Evolutionary conservation across 305 asterid genomes (phyloP).

Genomic region (Withania somnifera): DNA sequence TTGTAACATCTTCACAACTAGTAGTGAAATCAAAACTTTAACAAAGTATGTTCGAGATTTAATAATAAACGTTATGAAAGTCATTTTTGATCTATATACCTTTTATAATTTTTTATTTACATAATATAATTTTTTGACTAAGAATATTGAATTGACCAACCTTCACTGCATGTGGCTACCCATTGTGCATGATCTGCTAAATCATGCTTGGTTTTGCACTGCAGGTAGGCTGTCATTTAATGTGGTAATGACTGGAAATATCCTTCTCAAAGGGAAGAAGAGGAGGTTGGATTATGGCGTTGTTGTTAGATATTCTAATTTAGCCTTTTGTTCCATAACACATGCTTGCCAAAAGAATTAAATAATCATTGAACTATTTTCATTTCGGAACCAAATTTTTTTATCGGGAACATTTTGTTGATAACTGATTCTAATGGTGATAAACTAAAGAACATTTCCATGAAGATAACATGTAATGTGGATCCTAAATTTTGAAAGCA

Average conservation of each 20-base stretch:
- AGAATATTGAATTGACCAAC: too few species aligned
- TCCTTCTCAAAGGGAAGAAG: constrained; percentile 69
- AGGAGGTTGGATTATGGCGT: constrained; percentile 49
- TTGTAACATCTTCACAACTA: too few species aligned
- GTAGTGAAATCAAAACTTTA: too few species aligned
- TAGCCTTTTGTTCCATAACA: neutral
- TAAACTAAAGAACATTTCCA: neutral
- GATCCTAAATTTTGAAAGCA: too few species aligned
- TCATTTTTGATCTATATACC: too few species aligned
- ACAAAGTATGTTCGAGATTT: too few species aligned
- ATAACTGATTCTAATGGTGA: neutral
- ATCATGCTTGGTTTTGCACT: neutral
- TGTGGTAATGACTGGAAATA: constrained; percentile 62
- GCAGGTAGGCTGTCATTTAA: constrained; percentile 78
- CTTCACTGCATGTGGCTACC: too few species aligned
- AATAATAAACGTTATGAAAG: too few species aligned
- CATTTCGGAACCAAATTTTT: neutral
- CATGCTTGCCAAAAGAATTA: neutral
- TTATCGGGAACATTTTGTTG: neutral
- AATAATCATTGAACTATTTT: too few species aligned
- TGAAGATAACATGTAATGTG: too few species aligned
- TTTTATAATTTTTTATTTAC: too few species aligned
- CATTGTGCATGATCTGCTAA: neutral
- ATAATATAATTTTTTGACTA: too few species aligned
- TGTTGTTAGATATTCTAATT: constrained; percentile 33